These are phyloP conservation scores for Thalassiosira profunda DNA, from an alignment of 108 stramenopile species.

Conservation along the genomic window DNA sequence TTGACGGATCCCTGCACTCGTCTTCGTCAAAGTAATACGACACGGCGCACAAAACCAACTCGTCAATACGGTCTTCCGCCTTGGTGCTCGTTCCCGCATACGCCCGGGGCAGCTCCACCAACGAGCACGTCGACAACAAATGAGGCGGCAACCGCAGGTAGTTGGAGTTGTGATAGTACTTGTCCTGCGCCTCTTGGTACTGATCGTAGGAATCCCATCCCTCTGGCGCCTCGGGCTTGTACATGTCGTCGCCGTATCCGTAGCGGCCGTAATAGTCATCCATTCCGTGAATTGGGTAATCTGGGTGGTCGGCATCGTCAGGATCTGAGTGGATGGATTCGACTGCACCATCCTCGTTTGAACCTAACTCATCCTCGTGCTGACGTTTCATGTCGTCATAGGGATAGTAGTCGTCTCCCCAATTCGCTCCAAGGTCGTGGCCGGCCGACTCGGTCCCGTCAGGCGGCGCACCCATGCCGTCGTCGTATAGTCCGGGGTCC, in stretches of 20 bases:
- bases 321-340: too few species aligned
- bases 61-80: conserved; percentile 61
- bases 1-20: conserved; percentile 77
- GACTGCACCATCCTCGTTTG: too few species aligned
- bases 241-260: conserved; percentile 46
- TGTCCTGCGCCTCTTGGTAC: conserved; percentile 52
- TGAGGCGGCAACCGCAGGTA: conserved; percentile 84
- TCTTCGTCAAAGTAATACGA: conserved; percentile 91
- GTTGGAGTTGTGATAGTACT: conserved; percentile 78
- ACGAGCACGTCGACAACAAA: conserved; percentile 61
- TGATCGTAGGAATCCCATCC: conserved; percentile 52
- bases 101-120: conserved; percentile 68
- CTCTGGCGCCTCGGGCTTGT: conserved; percentile 18
- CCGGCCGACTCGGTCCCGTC: too few species aligned
- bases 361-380: neutral
- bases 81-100: conserved; percentile 36
- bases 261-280: conserved; percentile 41
- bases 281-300: too few species aligned
- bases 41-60: conserved; percentile 67
- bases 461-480: conserved; percentile 31
- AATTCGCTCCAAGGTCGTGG: too few species aligned
- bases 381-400: conserved; percentile 19
- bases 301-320: too few species aligned
- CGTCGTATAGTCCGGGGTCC: conserved; percentile 35
- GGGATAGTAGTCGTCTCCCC: conserved; percentile 31